Conservation (phyloP, 2,329 filamentous ascomycete species). For the Hortaea werneckii region DNA sequence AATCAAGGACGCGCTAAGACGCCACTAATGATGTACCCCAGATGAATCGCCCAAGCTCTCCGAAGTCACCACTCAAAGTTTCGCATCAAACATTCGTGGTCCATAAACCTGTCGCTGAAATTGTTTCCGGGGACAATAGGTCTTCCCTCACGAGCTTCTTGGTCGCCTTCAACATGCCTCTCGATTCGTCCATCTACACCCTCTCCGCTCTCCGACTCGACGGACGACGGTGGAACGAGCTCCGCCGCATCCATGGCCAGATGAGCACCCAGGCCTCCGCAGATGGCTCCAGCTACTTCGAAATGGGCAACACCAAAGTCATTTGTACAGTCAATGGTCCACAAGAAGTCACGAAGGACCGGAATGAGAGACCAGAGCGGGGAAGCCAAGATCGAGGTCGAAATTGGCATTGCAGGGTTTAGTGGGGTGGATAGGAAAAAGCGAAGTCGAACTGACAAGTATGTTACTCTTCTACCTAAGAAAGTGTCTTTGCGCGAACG, state of each 20-base stretch:
- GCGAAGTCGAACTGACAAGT: slow-evolving; percentile 65
- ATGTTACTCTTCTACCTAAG: not conserved
- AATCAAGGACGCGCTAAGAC: too few relatives aligned
- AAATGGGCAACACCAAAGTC: slow-evolving; percentile 96
- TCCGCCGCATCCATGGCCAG: slow-evolving; percentile 77
- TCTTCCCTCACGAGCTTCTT: too few relatives aligned
- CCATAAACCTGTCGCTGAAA: too few relatives aligned
- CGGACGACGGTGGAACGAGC: slow-evolving; percentile 92
- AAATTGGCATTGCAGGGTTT: slow-evolving; percentile 79
- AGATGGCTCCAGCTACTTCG: slow-evolving; percentile 85
- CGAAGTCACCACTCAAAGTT: too few relatives aligned
- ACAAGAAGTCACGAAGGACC: slow-evolving; percentile 52
- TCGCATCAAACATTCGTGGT: too few relatives aligned
- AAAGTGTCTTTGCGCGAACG: not conserved
- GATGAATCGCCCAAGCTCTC: too few relatives aligned
- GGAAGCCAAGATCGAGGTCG: slow-evolving; percentile 64
- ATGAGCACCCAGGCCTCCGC: slow-evolving; percentile 87
- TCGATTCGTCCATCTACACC: slow-evolving; percentile 86
- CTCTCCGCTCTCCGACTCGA: slow-evolving; percentile 60
- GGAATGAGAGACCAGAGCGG: slow-evolving; percentile 33
- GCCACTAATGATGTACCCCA: too few relatives aligned
- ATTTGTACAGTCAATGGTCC: slow-evolving; percentile 88
- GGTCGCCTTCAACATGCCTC: slow-evolving; percentile 55
- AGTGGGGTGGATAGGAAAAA: slow-evolving; percentile 76
- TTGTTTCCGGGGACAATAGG: too few relatives aligned